Base-by-base conservation (phyloP, 2,329 filamentous ascomycete species). In the Trichoderma sp. region DNA sequence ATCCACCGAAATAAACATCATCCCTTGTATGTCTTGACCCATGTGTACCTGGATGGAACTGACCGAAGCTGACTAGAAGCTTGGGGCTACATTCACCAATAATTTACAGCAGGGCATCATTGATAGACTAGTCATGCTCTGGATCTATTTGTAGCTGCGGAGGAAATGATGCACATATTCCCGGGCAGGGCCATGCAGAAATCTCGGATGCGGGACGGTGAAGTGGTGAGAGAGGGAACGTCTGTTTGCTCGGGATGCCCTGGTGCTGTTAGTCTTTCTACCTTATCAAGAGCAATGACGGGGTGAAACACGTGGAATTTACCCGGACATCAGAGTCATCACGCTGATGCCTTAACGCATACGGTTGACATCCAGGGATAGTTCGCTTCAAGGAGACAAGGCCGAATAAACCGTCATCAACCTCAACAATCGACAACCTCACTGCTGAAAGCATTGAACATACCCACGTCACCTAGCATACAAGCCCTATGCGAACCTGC, bases 201-300 rank as follows among this genome's bases (percentile, higher is more conserved):
- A 39, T 14, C 21, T 41, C 26, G 50, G 59, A 34, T 47, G 19
- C 39, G 39, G 50, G 55, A 54, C 60, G 50, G 48, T 41, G 43
- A 56, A 15, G 34, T 47, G n/a, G 30, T 26, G 26, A 26, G 26
- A 39, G 30, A 24, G 15, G 48, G 48, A 19, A n/a, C 9, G 34
- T 19, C 48, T 52, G 59, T 54, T 62, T 62, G 48, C 59, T 39
- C 59, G 47, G 59, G 47, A 62, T 28, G 34, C 15, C 6, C 7
- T 51, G 28, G 26, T 50, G 44, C n/a, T 41, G 17, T 60, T 60
- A 17, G 30, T 39, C 14, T 21, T 5, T 19, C 43, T 30, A 9
- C 15, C 9, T 34, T n/a, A n/a, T n/a, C 30, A 34, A n/a, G 3
- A 19, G n/a, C 5, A 10, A 21, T 19, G 17, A 45, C 19, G 7